phyloP scores from a whole-genome alignment of 768 basidiomycete genomes.

The Boletellus ananiceps region DNA sequence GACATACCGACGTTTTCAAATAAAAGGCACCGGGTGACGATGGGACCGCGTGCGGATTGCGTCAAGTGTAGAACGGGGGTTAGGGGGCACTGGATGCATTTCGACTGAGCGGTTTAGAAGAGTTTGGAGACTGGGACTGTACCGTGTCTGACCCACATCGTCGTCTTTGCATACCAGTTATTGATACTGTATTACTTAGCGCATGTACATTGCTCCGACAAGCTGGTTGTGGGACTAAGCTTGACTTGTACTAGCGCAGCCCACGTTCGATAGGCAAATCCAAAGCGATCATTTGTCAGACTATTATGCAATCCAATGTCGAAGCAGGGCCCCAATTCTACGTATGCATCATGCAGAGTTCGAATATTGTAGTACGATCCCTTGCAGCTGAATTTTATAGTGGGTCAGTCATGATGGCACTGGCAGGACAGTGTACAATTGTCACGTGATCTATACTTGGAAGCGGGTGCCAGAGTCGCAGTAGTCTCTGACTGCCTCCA shows the following conservation, averaged over 20 bases:
- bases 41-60: conserved; percentile 70
- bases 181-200: neutral
- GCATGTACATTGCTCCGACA: neutral
- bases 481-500: conserved; percentile 3
- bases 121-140: neutral
- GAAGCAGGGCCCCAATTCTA: no score
- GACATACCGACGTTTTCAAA: conserved; percentile 15
- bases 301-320: no score
- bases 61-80: conserved; percentile 60
- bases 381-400: no score
- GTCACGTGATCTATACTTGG: conserved; percentile 9
- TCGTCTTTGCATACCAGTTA: conserved; percentile 2
- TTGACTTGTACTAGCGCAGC: no score
- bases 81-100: conserved; percentile 71
- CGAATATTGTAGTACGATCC: no score
- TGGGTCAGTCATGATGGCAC: no score
- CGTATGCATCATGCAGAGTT: no score
- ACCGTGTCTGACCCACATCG: neutral
- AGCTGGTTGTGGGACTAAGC: no score
- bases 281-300: no score
- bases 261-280: no score
- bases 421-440: no score
- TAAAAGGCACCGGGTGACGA: conserved; percentile 51
- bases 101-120: conserved; percentile 35
- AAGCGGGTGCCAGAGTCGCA: no score